These are phyloP conservation scores for Rhodosporidiobolus odoratus DNA, from an alignment of 768 basidiomycete genomes.

Conservation along the genomic window DNA sequence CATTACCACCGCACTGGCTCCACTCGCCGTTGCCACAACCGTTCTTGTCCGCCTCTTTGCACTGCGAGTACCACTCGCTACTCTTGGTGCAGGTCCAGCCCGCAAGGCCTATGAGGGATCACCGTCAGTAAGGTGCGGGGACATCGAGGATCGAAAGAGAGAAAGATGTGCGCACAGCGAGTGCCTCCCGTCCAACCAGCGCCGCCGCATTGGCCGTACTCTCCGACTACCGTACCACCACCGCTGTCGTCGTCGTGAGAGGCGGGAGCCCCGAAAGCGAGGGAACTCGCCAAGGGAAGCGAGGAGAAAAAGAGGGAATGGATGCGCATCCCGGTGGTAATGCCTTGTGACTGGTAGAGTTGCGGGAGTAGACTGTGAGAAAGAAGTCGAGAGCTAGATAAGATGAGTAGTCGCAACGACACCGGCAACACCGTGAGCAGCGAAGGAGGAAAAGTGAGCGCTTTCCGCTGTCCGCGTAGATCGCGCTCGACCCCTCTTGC, in stretches of 20 bases:
- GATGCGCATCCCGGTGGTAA: neutral
- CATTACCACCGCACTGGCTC: neutral
- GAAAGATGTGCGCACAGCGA: neutral
- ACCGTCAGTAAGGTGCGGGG: neutral
- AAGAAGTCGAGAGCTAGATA: neutral
- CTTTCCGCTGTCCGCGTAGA: too few species aligned
- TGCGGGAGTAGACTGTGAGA: neutral
- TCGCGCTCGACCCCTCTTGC: too few species aligned
- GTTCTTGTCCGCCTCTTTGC: neutral
- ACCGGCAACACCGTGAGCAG: too few species aligned
- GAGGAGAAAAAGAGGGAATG: neutral
- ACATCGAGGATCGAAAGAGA: neutral
- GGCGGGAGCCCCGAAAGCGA: neutral
- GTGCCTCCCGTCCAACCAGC: neutral
- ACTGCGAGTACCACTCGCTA: neutral
- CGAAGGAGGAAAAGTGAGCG: too few species aligned
- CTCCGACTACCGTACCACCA: too few species aligned
- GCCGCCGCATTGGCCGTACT: neutral
- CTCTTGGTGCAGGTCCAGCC: neutral
- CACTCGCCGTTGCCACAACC: slow-evolving; percentile 2
- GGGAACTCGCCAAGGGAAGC: neutral
- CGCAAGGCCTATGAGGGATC: neutral
- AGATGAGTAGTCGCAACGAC: too few species aligned
- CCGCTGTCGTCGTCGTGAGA: neutral
- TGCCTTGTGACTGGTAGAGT: neutral